Conservation (phyloP, 179 eudicot genomes). For the Beta corolliflora region DNA sequence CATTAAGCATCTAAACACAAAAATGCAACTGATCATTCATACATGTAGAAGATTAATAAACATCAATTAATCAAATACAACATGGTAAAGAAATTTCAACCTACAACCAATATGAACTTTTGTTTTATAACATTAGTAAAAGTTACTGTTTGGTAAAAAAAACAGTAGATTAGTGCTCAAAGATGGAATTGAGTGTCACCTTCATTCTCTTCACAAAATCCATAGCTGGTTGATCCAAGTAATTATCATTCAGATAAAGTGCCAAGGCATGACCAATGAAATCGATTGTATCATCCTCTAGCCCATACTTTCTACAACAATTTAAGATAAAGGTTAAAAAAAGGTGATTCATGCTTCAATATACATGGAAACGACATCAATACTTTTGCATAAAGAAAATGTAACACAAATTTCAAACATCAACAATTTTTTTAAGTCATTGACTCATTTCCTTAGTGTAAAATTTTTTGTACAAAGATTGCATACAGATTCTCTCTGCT, state of each 20-base stretch:
- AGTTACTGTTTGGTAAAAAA: too few relatives aligned
- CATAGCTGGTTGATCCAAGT: slow-evolving; percentile 71
- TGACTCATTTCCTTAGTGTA: too few relatives aligned
- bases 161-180: neutral
- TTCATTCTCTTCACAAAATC: slow-evolving; percentile 79
- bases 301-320: slow-evolving; percentile 69
- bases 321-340: neutral
- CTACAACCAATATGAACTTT: neutral
- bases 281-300: slow-evolving; percentile 81
- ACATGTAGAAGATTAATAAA: neutral
- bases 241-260: slow-evolving; percentile 57
- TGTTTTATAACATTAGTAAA: neutral
- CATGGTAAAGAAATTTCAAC: too few relatives aligned
- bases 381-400: neutral
- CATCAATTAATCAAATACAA: neutral
- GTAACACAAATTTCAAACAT: neutral
- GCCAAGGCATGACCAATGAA: slow-evolving; percentile 91
- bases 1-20: neutral
- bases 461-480: too few relatives aligned
- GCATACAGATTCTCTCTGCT: too few relatives aligned
- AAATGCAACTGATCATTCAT: neutral
- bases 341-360: neutral
- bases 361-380: neutral
- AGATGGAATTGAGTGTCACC: slow-evolving; percentile 36
- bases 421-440: too few relatives aligned